Base-by-base conservation (phyloP, 176 grass and related monocot species). In the Cenchrus purpureus region DNA sequence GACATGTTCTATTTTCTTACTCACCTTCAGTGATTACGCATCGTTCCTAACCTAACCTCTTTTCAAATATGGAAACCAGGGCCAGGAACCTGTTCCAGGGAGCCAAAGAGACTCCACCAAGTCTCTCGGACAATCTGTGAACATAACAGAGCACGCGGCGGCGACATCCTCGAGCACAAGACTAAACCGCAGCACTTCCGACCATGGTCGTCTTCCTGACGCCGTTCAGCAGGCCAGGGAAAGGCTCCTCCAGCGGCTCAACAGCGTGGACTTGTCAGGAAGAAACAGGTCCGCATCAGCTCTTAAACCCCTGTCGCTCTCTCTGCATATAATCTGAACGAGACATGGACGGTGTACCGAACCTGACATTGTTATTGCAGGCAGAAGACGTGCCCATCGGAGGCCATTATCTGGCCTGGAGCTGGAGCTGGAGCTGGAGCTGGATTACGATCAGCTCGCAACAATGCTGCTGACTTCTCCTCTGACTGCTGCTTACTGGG, bases 231-330 rank as follows among this genome's bases (percentile, higher is more conserved):
- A 91, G 73, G 91, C 91, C 40, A 93, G 87, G 46, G 88, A 97
- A 88, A 90, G 94, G 84, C 91, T 97, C 68, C 86, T 91, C 81
- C 77, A 93, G 28, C 91, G 87, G 62, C 87, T 97, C 44, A 88
- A 63, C 14, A 86, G 91, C 2, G 79, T 97, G 54, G 86, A 93
- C 80, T 72, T 88, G 56, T 85, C 84, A 16, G 85, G 89, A 86
- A 82, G 85, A 84, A 89, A 40, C 37, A 40, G 89, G 91, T 93
- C 12, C 0, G 40, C 32, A 22, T n/a, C 50, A 50, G 31, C 11
- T 12, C 12, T 42, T 73, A 40, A 40, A 40, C 3, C 37, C 20
- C 7, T 9, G 4, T n/a, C 2, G 0, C 67, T 46, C 10, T 59
- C 80, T 5, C 71, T 61, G 13, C 3, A 44, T 28, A 69, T 17